Base-by-base conservation (phyloP, 2,329 filamentous ascomycete genomes). In the Pseudonectria foliicola region DNA sequence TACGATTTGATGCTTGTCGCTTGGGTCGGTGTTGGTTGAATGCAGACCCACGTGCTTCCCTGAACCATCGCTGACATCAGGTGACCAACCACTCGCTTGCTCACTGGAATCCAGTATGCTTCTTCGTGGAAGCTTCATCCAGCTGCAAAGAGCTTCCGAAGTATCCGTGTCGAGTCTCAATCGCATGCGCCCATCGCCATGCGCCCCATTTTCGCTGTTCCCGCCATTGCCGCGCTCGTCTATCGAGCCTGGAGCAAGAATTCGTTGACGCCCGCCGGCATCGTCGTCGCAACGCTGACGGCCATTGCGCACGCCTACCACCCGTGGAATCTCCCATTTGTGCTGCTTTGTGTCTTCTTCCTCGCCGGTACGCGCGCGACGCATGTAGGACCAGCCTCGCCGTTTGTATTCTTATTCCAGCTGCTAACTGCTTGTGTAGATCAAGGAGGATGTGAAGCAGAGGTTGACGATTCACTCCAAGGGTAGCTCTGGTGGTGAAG, bases 311-410 rank as follows among this genome's bases (percentile, higher is more conserved):
- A 98, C 59, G 87, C 88, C 12, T 64, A 89, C n/a, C 89, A 96
- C 60, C 90, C 90, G 4, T 95, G 87, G 82, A 85, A 85, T 40
- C 68, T 89, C n/a, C 89, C 87, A n/a, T 93, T 95, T 63, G 75
- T 75, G 18, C 71, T 95, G 10, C 71, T 96, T 2, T 74, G 75
- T 32, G 75, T 88, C 25, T 96, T 96, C 67, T 96, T 95, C 61
- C 66, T 94, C 3, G 78, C 83, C 4, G 92, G 88, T 2, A 94
- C 84, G 2, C 70, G 79, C 33, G 88, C 81, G 1, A 95, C 90
- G 1, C 89, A 90, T 66, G 85, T 87, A 59, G 27, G 40, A 30
- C 28, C 16, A 31, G 29, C 31, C 35, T 29, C 31, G 31, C 25
- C 27, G 25, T n/a, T 4, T 10, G 7, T 4, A 18, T 6, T 4